Base-by-base conservation (phyloP, 495 filamentous ascomycete genomes). In the Oidiodendron maius region DNA sequence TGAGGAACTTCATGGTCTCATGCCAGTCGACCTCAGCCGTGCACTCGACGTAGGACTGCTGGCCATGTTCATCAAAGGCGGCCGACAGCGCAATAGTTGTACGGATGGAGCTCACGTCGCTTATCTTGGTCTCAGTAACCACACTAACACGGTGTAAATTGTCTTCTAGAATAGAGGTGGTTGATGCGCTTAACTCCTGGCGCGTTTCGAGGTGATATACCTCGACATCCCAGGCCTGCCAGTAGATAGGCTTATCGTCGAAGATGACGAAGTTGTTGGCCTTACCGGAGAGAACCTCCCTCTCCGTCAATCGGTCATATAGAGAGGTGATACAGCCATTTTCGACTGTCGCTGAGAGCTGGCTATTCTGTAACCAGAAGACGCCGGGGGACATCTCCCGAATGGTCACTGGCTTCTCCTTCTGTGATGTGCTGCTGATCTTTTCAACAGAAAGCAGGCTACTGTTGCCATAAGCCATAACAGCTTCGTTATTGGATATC, bases 191-290 rank as follows among this genome's bases (percentile, higher is more conserved):
- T 4, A 98, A 69, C 57, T 87, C 87, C 54, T 86, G 77, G 40
- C 91, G 82, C 0, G 88, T 91, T 44, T 89, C 84, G 16, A 96
- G 76, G 52, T 97, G 91, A 70, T 86, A 98, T 35, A 97, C 88
- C 62, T 98, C 93, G 28, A 96, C 90, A 64, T 98, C 93, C 93
- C 93, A 98, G 1, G 91, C 93, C 67, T 98, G 91, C 93, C 93
- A 98, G 69, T 95, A 95, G 15, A 97, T 74, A 16, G 93, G 93
- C 67, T 97, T 96, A 66, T 98, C 93, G 60, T 98, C 93, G 61
- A 93, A 96, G 43, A 97, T 84, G 50, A 98, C 90, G 10, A 95
- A 74, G 58, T 96, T 77, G 17, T 80, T 82, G 22, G 80, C 83
- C 62, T 82, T 86, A 5, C 68, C 65, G 47, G 81, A 65, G 32